Evolutionary conservation across 164 flowering plant species (phyloP), one percentile per base, ranked within the genome.

Genomic region (Dillenia turbinata): DNA sequence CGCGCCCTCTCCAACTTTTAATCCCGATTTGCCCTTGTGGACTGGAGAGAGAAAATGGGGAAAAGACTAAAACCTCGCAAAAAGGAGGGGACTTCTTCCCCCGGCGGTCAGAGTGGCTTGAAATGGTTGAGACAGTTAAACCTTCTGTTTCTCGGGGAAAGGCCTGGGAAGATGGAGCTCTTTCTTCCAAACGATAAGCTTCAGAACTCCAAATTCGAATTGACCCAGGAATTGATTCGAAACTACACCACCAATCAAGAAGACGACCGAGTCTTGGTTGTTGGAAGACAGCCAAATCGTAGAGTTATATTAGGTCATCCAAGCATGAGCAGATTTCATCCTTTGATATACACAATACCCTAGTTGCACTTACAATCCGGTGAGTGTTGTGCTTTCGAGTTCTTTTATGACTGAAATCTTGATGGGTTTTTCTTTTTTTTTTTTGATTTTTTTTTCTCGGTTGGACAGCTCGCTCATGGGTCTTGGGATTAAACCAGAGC

Each of bases 221-320:
- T 43, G 13, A 24, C 54, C 51, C 66, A 19, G 1, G 22, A 65
- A 26, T 24, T 12, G 4, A 47, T 8, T 15, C 61, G 26, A n/a
- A 56, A 19, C 19, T 16, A 49, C 19, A 1, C 68, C 56, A 49
- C 55, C 49, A 54, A 57, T 52, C 60, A 62, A 48, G 77, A 76
- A 56, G 44, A 9, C 3, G 89, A 79, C 22, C 80, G 75, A 26
- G 71, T 73, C 44, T 64, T 92, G 74, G 62, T 75, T 9, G 86
- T 89, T 9, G 99, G 99, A 12, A 73, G 99, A 40, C 99, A 95
- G 73, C 97, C 97, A 0, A 90, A 92, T 70, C 90, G 97, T 65
- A 77, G 80, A 64, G 78, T 95, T 54, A 73, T 80, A 70, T 56
- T 90, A 57, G 90, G 85, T 58, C 99, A 95, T 60, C 99, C 99